Evolutionary conservation across 2,329 filamentous ascomycete species (phyloP).

Genomic region (Aspergillus aculeatus): DNA sequence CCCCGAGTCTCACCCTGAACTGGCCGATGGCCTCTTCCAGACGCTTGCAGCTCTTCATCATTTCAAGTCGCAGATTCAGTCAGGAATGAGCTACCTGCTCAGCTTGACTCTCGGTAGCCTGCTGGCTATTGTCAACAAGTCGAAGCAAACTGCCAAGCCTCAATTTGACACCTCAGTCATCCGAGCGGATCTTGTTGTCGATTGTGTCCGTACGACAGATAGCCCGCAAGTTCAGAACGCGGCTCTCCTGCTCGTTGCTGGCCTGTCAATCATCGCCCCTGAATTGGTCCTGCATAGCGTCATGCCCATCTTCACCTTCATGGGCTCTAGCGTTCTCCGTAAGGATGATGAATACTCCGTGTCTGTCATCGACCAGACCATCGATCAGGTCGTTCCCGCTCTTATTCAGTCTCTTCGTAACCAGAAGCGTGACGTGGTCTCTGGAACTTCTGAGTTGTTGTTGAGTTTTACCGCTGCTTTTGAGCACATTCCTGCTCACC

Average conservation of each 20-base stretch:
- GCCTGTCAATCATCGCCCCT: slow-evolving; percentile 80
- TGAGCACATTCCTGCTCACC: slow-evolving; percentile 88
- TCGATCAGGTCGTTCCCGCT: slow-evolving; percentile 89
- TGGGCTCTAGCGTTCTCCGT: slow-evolving; percentile 85
- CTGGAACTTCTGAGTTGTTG: slow-evolving; percentile 83
- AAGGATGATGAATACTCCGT: slow-evolving; percentile 97
- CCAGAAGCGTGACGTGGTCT: slow-evolving; percentile 72
- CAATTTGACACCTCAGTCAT: slow-evolving; percentile 76
- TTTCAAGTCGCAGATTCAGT: slow-evolving; percentile 75
- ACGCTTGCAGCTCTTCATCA: slow-evolving; percentile 84
- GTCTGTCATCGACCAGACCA: slow-evolving; percentile 90
- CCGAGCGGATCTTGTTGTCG: slow-evolving; percentile 85
- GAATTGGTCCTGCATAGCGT: slow-evolving; percentile 93
- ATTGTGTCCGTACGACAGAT: slow-evolving; percentile 86
- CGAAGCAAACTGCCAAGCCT: slow-evolving; percentile 50
- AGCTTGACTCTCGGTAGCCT: slow-evolving; percentile 79
- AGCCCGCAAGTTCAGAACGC: slow-evolving; percentile 93
- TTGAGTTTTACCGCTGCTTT: slow-evolving; percentile 95
- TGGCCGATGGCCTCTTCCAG: slow-evolving; percentile 78
- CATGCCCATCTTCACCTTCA: slow-evolving; percentile 99
- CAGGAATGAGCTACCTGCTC: slow-evolving; percentile 87
- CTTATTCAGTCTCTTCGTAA: slow-evolving; percentile 81
- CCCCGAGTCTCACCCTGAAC: slow-evolving; percentile 69
- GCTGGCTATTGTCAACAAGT: slow-evolving; percentile 76
- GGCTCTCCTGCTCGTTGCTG: slow-evolving; percentile 82